A percentile compares a stretch with the other conserved stretches of the same genome.
phyloP scores from a whole-genome alignment of 2,329 filamentous ascomycete species.

The Alternaria triticina region DNA sequence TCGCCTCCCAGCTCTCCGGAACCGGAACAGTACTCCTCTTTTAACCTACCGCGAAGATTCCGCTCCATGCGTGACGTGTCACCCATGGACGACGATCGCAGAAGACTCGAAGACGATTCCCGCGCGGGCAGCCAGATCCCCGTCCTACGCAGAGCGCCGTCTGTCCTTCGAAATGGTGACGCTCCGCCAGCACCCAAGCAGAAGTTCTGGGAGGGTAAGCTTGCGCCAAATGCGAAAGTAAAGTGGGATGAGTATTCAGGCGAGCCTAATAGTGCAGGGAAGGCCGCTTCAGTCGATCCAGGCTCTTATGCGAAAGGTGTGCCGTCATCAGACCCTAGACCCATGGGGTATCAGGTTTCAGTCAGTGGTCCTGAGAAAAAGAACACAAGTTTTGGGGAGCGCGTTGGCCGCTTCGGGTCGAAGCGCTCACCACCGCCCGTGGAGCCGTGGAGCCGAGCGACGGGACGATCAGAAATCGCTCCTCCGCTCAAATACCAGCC shows the following conservation, averaged over 20 bases:
- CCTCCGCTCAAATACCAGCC: conserved; percentile 68
- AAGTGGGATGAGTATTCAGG: conserved; percentile 72
- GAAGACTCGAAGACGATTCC: conserved; percentile 7
- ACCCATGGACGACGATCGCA: conserved; percentile 48
- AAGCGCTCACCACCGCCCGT: conserved; percentile 38
- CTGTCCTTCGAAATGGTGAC: conserved; percentile 25
- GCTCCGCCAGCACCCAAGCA: conserved; percentile 24
- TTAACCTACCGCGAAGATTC: conserved; percentile 33
- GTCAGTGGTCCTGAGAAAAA: conserved; percentile 36
- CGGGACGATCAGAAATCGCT: conserved; percentile 70
- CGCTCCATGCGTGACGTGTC: conserved; percentile 48
- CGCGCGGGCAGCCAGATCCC: conserved; percentile 37
- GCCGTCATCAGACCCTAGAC: conserved; percentile 15
- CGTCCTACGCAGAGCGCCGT: conserved; percentile 42
- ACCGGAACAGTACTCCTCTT: conserved; percentile 31
- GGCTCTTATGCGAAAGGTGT: conserved; percentile 44
- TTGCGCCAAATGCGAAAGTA: conserved; percentile 44
- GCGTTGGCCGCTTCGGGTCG: conserved; percentile 32
- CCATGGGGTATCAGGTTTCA: conserved; percentile 45
- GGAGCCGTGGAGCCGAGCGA: conserved; percentile 73
- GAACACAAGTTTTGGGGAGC: conserved; percentile 40
- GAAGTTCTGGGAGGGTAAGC: conserved; percentile 48
- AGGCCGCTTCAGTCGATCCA: conserved; percentile 63
- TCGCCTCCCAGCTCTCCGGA: conserved; percentile 50
- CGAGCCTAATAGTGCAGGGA: conserved; percentile 63